Percentiles rank a stretch among this genome's conserved stretches.
phyloP scores from a whole-genome alignment of 331 rosid genomes.

The Arachis monticola region DNA sequence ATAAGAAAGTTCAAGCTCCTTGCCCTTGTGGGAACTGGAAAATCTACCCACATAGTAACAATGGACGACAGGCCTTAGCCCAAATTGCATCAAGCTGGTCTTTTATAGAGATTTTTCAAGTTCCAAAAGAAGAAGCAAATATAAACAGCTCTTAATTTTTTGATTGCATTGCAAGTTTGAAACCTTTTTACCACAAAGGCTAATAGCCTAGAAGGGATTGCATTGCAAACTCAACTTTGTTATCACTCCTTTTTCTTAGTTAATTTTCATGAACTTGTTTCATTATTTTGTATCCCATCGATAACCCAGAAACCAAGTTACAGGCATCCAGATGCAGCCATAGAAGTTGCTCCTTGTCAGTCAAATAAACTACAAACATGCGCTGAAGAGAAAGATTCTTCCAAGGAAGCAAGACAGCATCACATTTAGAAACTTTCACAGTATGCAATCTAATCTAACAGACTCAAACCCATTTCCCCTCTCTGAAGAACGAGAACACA shows the following conservation, averaged over 20 bases:
- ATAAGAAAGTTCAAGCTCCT: constrained; percentile 6
- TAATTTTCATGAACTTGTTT: constrained; percentile 19
- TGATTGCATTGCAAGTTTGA: not conserved
- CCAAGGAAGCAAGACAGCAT: not conserved
- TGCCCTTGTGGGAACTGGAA: constrained; percentile 16
- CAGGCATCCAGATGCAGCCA: not conserved
- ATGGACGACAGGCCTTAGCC: constrained; percentile 10
- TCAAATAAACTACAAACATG: not conserved
- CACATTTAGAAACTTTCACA: constrained; percentile 2
- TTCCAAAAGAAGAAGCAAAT: constrained; percentile 20
- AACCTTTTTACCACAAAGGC: constrained; percentile 1
- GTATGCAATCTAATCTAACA: not conserved
- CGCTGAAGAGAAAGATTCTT: constrained; percentile 7
- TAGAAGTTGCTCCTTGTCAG: not conserved
- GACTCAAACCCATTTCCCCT: constrained; percentile 1
- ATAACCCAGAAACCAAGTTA: not conserved
- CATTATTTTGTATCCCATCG: not conserved
- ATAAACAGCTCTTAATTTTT: constrained; percentile 2
- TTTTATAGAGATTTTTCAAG: constrained; percentile 6
- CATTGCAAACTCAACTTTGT: not conserved
- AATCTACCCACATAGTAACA: constrained; percentile 7
- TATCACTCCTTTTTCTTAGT: not conserved
- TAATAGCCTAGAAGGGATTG: not conserved
- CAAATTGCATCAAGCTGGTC: constrained; percentile 2
- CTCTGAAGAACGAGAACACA: not conserved